Conservation (phyloP, 768 basidiomycete species). For the Rhizopogon vesiculosus region DNA sequence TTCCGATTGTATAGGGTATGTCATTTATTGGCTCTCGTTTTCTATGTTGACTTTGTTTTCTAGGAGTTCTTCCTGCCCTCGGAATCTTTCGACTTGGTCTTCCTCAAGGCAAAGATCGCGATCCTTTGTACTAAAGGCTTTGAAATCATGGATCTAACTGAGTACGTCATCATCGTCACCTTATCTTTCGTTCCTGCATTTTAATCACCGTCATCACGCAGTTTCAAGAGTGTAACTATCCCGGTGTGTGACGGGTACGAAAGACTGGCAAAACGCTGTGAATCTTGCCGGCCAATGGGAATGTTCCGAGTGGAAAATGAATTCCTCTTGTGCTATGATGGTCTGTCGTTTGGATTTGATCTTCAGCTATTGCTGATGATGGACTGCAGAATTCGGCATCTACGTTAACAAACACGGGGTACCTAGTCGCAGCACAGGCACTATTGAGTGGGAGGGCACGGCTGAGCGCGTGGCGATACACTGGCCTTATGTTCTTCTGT, state of each 20-base stretch:
- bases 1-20: conserved; percentile 81
- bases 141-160: conserved; percentile 94
- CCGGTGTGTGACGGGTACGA: conserved; percentile 74
- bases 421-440: conserved; percentile 62
- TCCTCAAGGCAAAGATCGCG: conserved; percentile 90
- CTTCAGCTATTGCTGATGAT: not conserved
- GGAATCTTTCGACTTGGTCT: conserved; percentile 86
- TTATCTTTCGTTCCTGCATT: not conserved
- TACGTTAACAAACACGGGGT: conserved; percentile 93
- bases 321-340: conserved; percentile 86
- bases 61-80: conserved; percentile 90
- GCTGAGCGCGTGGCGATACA: conserved; percentile 89
- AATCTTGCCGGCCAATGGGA: conserved; percentile 76
- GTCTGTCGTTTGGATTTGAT: conserved; percentile 34
- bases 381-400: conserved; percentile 72
- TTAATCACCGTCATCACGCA: conserved; percentile 18
- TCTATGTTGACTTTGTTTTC: not conserved
- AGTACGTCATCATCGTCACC: conserved; percentile 45
- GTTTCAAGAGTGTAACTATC: conserved; percentile 86
- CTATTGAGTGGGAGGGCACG: conserved; percentile 93
- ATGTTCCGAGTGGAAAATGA: conserved; percentile 91
- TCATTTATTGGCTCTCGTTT: not conserved
- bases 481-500: conserved; percentile 81
- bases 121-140: conserved; percentile 93
- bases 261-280: conserved; percentile 74